Percentiles rank a stretch among this genome's conserved stretches.
Evolutionary conservation across 2,329 filamentous ascomycete genomes (phyloP).

Genomic region (Cadophora luteo-olivacea): DNA sequence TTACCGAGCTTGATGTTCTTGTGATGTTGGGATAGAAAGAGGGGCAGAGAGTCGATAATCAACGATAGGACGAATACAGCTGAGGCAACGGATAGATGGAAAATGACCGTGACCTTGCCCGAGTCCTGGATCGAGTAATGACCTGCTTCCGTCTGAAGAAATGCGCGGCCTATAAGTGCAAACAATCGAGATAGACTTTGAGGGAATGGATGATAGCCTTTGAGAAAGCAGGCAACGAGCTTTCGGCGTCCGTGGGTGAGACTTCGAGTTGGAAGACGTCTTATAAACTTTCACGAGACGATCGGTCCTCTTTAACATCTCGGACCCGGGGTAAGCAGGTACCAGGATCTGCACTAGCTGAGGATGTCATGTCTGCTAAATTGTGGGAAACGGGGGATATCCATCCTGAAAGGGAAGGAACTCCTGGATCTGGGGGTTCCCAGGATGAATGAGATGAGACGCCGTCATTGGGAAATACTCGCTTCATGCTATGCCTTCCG

Average conservation of each 20-base stretch:
- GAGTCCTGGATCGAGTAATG: conserved; percentile 2
- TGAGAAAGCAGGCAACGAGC: not conserved
- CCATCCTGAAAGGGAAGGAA: conserved; percentile 21
- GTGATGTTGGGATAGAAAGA: not conserved
- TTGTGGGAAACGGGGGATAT: conserved; percentile 13
- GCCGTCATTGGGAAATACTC: conserved; percentile 15
- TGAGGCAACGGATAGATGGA: not conserved
- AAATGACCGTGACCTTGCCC: not conserved
- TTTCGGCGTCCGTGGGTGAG: not conserved
- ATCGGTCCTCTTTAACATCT: conserved; percentile 2
- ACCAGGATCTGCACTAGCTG: conserved; percentile 11
- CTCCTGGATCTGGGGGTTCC: conserved; percentile 15
- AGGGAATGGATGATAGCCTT: not conserved
- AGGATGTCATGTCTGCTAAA: not conserved
- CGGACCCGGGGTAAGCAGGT: conserved; percentile 1
- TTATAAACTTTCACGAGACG: not conserved
- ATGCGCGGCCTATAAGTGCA: not conserved
- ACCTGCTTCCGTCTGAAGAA: not conserved
- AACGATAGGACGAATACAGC: not conserved
- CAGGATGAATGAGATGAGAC: conserved; percentile 18
- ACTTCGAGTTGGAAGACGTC: conserved; percentile 9
- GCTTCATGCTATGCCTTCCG: conserved; percentile 20
- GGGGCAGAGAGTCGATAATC: not conserved
- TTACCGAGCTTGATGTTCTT: not conserved
- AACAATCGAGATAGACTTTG: not conserved